Evolutionary conservation across 148 eudicot species (phyloP), one percentile per base, ranked within the genome.

Genomic region (Dianthus caryophyllus): DNA sequence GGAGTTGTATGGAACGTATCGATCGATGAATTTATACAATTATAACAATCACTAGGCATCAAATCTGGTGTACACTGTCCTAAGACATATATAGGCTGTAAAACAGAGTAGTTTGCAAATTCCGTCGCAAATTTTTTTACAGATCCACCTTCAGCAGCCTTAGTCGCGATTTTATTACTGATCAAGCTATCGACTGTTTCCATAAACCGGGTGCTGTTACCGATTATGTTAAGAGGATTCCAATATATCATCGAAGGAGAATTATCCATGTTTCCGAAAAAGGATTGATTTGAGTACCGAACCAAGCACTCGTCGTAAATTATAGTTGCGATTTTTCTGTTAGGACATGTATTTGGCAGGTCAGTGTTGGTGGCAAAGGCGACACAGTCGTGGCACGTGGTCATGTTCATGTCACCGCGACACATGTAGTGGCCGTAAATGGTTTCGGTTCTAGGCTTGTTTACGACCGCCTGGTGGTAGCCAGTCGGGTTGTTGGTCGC

Each of bases 291-390:
- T 0, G 87, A 81, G 67, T 84, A 81, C 4, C 81, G 47, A 9
- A 81, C 52, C 77, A 79, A 66, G 46, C 87, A 84, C 38, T 60
- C 15, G 31, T 71, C 81, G 31, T 73, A 76, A 70, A 65, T 73
- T 33, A 69, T 64, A 1, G 69, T 22, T 0, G 76, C 82, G 12
- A 68, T 64, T 43, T 59, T 81, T 1, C 21, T 21, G 46, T 70
- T 65, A 38, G 85, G 77, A 63, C 80, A 61, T 2, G 27, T 47
- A 17, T 39, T 33, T 16, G 81, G 66, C 1, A 75, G 44, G 65
- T 46, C 66, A 0, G 57, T 38, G n/a, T n/a, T n/a, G 2, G 58
- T 29, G 31, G 78, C 79, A 2, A 55, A 46, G 4, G 39, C 5
- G 1, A 79, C 79, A 25, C 83, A 79, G 51, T 46, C 67, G 33